Conservation (phyloP, 2,329 filamentous ascomycete genomes). For the Myrmaecium sp. region DNA sequence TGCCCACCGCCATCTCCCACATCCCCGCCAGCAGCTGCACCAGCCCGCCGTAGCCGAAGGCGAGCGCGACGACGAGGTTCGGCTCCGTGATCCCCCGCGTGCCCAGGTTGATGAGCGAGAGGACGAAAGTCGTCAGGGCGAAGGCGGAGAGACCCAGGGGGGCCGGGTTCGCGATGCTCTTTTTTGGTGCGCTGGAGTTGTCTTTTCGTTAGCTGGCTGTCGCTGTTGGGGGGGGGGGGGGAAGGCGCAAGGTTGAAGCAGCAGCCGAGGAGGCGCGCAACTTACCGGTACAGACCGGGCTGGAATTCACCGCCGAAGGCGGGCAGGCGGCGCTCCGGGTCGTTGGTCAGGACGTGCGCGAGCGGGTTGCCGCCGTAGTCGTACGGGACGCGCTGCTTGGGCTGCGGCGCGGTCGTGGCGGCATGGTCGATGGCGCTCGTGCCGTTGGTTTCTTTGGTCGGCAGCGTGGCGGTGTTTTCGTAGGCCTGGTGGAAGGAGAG, state of each 20-base stretch:
- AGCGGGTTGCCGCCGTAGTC: conserved; percentile 36
- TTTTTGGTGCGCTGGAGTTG: conserved; percentile 22
- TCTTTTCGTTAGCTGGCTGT: conserved; percentile 51
- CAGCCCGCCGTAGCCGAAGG: conserved; percentile 25
- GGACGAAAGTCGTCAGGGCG: conserved; percentile 41
- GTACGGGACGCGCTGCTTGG: conserved; percentile 27
- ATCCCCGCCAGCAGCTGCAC: conserved; percentile 27
- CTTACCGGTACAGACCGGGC: conserved; percentile 30
- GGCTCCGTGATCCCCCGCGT: conserved; percentile 18
- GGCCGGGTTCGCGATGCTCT: conserved; percentile 36
- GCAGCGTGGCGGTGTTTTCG: conserved; percentile 2
- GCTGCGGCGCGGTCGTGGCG: conserved; percentile 6
- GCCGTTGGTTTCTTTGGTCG: conserved; percentile 12
- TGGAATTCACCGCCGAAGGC: conserved; percentile 37
- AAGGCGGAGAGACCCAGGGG: conserved; percentile 41
- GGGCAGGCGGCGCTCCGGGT: conserved; percentile 26
- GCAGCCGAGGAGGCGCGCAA: too few species aligned
- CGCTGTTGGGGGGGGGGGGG: too few species aligned
- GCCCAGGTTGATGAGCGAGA: conserved; percentile 26
- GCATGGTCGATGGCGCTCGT: conserved; percentile 23
- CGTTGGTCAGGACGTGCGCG: conserved; percentile 31
- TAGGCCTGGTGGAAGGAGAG: conserved; percentile 1
- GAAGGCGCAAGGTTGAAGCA: too few species aligned
- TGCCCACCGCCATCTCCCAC: conserved; percentile 34
- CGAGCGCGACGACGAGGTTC: conserved; percentile 23